Percentiles rank a stretch among this genome's conserved stretches.
Evolutionary conservation across 495 filamentous ascomycete genomes (phyloP).

Genomic region (Aspergillus asperescens): DNA sequence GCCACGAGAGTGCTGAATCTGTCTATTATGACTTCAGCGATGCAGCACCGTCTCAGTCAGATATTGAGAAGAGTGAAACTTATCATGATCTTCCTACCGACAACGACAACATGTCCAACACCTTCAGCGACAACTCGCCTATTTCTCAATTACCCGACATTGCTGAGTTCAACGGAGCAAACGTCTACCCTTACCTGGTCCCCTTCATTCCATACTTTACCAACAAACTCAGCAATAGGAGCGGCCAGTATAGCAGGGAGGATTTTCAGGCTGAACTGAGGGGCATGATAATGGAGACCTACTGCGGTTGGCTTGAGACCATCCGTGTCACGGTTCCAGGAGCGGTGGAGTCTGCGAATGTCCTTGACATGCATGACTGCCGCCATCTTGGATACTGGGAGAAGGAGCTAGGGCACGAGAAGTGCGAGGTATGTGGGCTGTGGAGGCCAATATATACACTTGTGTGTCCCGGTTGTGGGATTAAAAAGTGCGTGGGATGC

Average conservation of each 20-base stretch:
- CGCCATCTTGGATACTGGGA: conserved; percentile 31
- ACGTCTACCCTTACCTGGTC: conserved; percentile 6
- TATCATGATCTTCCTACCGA: neutral
- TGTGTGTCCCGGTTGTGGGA: conserved; percentile 30
- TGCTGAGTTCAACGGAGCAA: neutral
- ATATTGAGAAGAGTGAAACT: neutral
- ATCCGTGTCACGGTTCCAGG: conserved; percentile 14
- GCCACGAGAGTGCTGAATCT: neutral
- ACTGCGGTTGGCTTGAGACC: conserved; percentile 25
- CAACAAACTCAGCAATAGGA: conserved; percentile 19
- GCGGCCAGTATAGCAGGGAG: conserved; percentile 21
- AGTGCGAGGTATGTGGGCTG: conserved; percentile 28
- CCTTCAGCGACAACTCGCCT: neutral
- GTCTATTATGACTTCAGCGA: conserved; percentile 12
- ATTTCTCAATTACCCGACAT: neutral
- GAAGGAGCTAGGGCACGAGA: conserved; percentile 17
- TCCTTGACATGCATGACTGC: conserved; percentile 12
- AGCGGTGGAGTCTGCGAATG: neutral
- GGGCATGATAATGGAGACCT: conserved; percentile 28
- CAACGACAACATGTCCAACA: neutral
- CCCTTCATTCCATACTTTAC: conserved; percentile 27
- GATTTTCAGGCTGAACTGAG: conserved; percentile 26
- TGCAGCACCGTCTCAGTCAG: neutral
- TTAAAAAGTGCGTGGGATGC: conserved; percentile 31
- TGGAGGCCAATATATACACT: conserved; percentile 32